Conservation (phyloP, 805 yeast genomes). For the Yamadazyma akitaensis region DNA sequence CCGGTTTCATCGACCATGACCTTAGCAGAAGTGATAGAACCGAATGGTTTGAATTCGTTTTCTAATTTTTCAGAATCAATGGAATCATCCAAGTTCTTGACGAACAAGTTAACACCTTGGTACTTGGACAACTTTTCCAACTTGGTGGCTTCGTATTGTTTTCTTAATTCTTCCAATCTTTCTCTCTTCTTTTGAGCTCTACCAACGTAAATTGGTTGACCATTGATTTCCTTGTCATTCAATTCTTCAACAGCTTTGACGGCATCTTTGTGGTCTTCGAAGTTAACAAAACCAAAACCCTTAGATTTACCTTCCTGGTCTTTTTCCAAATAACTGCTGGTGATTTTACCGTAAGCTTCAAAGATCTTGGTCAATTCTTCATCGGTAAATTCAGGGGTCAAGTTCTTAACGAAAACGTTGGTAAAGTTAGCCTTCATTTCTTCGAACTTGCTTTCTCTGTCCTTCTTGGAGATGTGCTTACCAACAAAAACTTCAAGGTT, state of each 20-base stretch:
- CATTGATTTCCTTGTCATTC: slow-evolving; percentile 81
- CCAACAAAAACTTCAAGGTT: slow-evolving; percentile 96
- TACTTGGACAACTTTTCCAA: slow-evolving; percentile 88
- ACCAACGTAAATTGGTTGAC: slow-evolving; percentile 88
- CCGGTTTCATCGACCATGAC: slow-evolving; percentile 94
- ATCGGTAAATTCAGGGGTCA: slow-evolving; percentile 65
- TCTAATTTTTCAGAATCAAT: slow-evolving; percentile 87
- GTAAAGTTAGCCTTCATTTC: slow-evolving; percentile 91
- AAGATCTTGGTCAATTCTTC: slow-evolving; percentile 73
- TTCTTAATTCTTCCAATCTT: slow-evolving; percentile 92
- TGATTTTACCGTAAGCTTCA: slow-evolving; percentile 69
- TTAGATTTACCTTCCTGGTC: slow-evolving; percentile 85
- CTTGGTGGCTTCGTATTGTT: slow-evolving; percentile 88
- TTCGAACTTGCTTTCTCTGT: slow-evolving; percentile 90
- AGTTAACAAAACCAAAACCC: slow-evolving; percentile 97
- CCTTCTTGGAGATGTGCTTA: slow-evolving; percentile 86
- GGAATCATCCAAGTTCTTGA: slow-evolving; percentile 93
- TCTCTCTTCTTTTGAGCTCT: slow-evolving; percentile 99
- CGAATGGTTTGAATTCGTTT: slow-evolving; percentile 91
- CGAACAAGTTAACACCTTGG: slow-evolving; percentile 96
- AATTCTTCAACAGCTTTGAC: slow-evolving; percentile 87
- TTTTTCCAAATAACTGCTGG: slow-evolving; percentile 76
- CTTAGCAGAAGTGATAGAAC: slow-evolving; percentile 92
- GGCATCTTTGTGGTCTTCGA: slow-evolving; percentile 82
- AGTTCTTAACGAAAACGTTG: slow-evolving; percentile 92